Percentiles rank a stretch among this genome's conserved stretches.
Conservation (phyloP, 2,329 filamentous ascomycete genomes). For the Penicillium sp. region DNA sequence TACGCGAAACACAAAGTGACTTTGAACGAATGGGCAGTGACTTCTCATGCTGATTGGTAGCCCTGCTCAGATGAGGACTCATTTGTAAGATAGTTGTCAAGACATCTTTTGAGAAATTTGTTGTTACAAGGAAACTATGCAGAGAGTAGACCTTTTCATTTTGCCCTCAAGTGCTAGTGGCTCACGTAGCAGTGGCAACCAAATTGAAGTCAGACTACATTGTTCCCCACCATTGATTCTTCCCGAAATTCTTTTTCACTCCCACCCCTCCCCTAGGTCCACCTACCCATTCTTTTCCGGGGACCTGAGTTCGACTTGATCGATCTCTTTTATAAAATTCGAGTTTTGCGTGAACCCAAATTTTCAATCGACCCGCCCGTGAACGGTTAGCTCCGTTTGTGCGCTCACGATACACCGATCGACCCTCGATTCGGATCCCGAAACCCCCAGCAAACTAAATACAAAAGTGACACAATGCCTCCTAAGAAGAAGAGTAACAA, state of each 20-base stretch:
- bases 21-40: no score
- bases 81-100: no score
- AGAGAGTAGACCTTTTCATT: neutral
- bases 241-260: slow-evolving; percentile 27
- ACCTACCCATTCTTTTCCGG: slow-evolving; percentile 22
- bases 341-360: slow-evolving; percentile 3
- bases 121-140: neutral
- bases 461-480: slow-evolving; percentile 59
- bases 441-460: slow-evolving; percentile 2
- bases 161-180: no score
- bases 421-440: slow-evolving; percentile 15
- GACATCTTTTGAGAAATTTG: no score
- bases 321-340: slow-evolving; percentile 6
- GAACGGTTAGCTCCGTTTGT: slow-evolving; percentile 31
- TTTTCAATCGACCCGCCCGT: slow-evolving; percentile 6
- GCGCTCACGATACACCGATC: slow-evolving; percentile 20
- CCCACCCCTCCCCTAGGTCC: slow-evolving; percentile 17
- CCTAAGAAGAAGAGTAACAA: slow-evolving; percentile 95
- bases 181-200: no score
- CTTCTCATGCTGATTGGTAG: no score
- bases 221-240: slow-evolving; percentile 25
- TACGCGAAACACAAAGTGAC: neutral
- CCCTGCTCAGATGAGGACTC: no score
- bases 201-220: slow-evolving; percentile 18
- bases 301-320: slow-evolving; percentile 12